A percentile compares a stretch with the other conserved stretches of the same genome.
phyloP scores from a whole-genome alignment of 495 filamentous ascomycete species.

The Hypoxylon perforatum region DNA sequence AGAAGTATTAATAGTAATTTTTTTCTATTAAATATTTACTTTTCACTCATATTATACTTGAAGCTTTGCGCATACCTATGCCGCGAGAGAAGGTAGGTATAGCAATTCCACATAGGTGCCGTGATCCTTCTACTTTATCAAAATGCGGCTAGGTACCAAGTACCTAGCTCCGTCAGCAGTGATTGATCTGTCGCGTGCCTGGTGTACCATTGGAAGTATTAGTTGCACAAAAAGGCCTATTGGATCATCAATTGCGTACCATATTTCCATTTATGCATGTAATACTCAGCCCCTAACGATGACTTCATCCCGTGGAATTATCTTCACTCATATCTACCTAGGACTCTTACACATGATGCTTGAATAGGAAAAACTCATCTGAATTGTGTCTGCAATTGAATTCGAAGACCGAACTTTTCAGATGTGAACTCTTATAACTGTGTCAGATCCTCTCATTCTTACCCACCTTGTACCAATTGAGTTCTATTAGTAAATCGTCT shows the following conservation, averaged over 20 bases:
- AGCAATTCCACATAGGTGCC: too few species aligned
- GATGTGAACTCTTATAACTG: neutral
- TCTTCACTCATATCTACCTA: neutral
- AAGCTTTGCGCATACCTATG: too few species aligned
- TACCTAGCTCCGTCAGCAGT: neutral
- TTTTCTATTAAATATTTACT: too few species aligned
- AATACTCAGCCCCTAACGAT: constrained; percentile 25
- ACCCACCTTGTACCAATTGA: neutral
- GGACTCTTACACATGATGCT: constrained; percentile 18
- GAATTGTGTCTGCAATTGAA: neutral
- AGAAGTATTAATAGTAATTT: too few species aligned
- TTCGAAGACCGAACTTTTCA: neutral
- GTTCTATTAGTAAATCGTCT: neutral
- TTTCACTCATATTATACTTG: too few species aligned
- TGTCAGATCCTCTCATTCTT: neutral
- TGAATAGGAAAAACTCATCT: constrained; percentile 6
- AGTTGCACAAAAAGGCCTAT: constrained; percentile 12
- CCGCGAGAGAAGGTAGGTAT: too few species aligned
- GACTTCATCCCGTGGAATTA: constrained; percentile 29
- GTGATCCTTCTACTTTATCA: too few species aligned
- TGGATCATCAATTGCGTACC: constrained; percentile 7
- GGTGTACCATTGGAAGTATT: neutral
- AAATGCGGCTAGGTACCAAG: too few species aligned
- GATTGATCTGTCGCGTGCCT: constrained; percentile 2
- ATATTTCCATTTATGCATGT: neutral